Base-by-base conservation (phyloP, 2,329 filamentous ascomycete species). In the Beauveria varroae region DNA sequence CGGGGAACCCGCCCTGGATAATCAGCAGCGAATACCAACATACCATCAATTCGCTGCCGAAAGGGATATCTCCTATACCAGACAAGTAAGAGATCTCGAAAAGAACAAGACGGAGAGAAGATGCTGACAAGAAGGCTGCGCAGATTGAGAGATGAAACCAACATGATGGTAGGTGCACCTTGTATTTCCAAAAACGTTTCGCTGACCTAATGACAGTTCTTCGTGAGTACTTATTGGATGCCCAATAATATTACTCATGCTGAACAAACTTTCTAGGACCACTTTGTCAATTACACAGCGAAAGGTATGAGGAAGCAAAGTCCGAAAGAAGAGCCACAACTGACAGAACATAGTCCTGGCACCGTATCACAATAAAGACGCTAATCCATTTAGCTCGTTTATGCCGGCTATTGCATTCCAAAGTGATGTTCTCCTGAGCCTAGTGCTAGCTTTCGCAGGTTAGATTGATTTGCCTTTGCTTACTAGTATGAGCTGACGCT, bases 231-330 rank as follows among this genome's bases (percentile, higher is more conserved):
- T 18, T 30, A 6, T 41, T 57, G 43, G 34, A 3, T n/a, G 2
- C n/a, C 24, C 24, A 34, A 37, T 26, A 41, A 47, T 47, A 24
- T 47, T 58, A 18, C 18, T 62, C 44, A 30, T 57, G 52, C 60
- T 57, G 55, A 57, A 43, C 37, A 37, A 54, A 44, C 49, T 46
- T 67, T 63, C 53, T 67, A 78, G 73, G 80, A 83, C 65, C 82
- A 85, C 68, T 85, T 95, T 69, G 78, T 95, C 63, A 90, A 93
- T 67, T 88, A 95, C 71, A 95, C 90, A 3, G 89, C 89, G 8
- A 83, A 85, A 63, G 86, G 78, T 75, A 71, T 86, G 66, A 71
- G 85, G 60, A 80, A 85, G 3, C 81, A 24, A 24, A 30, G 3
- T 10, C 12, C 26, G 1, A 51, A n/a, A 12, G 8, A 18, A 28